phyloP scores from a whole-genome alignment of 345 rosid genomes.

The Turnera subulata region DNA sequence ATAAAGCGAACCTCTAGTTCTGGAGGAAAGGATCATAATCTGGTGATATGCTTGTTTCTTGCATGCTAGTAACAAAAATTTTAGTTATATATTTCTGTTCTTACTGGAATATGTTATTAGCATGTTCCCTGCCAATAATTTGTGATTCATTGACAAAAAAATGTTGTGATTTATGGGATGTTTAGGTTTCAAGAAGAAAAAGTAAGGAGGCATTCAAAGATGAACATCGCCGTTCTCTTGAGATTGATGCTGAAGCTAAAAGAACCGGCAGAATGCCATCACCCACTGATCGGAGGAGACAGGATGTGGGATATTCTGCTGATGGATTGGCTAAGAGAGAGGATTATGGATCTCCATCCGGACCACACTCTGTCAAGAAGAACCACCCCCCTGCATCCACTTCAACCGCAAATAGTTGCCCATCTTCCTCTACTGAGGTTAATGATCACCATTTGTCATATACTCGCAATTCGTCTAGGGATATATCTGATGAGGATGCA shows the following conservation, averaged over 20 bases:
- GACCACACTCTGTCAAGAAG: conserved; percentile 30
- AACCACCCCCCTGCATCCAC: conserved; percentile 41
- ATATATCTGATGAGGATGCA: conserved; percentile 58
- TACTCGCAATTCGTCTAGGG: conserved; percentile 56
- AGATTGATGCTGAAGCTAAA: conserved; percentile 54
- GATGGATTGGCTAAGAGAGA: conserved; percentile 47
- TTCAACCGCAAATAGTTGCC: conserved; percentile 70
- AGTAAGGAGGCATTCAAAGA: conserved; percentile 67
- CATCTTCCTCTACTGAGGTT: conserved; percentile 68
- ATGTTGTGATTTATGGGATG: conserved; percentile 1
- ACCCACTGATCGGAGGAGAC: conserved; percentile 62
- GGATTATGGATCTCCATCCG: conserved; percentile 37
- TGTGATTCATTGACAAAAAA: no score
- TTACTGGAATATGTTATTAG: not conserved
- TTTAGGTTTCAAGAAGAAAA: conserved; percentile 69
- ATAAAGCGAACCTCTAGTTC: conserved; percentile 73
- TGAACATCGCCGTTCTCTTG: conserved; percentile 36
- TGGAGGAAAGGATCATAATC: conserved; percentile 61
- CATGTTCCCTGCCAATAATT: not conserved
- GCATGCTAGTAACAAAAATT: not conserved
- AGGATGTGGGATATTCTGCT: conserved; percentile 38
- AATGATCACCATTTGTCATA: conserved; percentile 59
- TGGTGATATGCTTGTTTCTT: conserved; percentile 40
- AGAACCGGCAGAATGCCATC: conserved; percentile 48
- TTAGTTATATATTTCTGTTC: not conserved